Percentiles rank a stretch among this genome's conserved stretches.
Conservation (phyloP, 306 rosid species). For the Cicer cuneatum region DNA sequence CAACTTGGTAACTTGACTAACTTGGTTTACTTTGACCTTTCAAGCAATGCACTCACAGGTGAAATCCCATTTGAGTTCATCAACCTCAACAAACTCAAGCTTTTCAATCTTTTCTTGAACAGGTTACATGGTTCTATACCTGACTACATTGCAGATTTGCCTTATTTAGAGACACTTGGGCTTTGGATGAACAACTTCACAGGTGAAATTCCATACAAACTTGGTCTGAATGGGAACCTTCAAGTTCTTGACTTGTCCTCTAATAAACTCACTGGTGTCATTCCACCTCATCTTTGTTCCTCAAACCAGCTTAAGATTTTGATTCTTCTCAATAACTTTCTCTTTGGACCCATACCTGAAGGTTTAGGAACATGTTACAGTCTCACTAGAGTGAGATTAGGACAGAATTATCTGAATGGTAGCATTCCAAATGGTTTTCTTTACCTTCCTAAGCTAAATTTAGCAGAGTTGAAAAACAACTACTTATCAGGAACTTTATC, state of each 20-base stretch:
- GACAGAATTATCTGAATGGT: conserved; percentile 80
- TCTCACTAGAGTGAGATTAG: conserved; percentile 75
- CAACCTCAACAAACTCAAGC: conserved; percentile 66
- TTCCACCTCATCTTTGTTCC: conserved; percentile 71
- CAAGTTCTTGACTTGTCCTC: conserved; percentile 83
- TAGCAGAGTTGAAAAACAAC: conserved; percentile 76
- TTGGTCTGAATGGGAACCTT: conserved; percentile 74
- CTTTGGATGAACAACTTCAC: conserved; percentile 94
- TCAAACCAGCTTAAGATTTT: conserved; percentile 65
- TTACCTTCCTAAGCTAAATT: conserved; percentile 71
- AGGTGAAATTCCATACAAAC: conserved; percentile 73
- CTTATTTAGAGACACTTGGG: conserved; percentile 63
- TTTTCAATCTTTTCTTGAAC: conserved; percentile 82
- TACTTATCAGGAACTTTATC: conserved; percentile 72
- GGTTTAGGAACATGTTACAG: conserved; percentile 71
- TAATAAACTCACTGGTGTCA: conserved; percentile 82
- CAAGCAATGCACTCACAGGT: conserved; percentile 77
- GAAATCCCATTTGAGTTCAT: conserved; percentile 82
- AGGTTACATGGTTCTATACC: conserved; percentile 86
- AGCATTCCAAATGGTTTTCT: conserved; percentile 80
- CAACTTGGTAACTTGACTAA: conserved; percentile 71
- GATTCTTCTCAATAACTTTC: conserved; percentile 78
- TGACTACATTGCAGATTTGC: conserved; percentile 68
- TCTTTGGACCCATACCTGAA: conserved; percentile 78
- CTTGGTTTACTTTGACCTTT: conserved; percentile 69